Percentiles rank a stretch among this genome's conserved stretches.
phyloP scores from a whole-genome alignment of 306 rosid genomes.

The Begonia fuchsioides region DNA sequence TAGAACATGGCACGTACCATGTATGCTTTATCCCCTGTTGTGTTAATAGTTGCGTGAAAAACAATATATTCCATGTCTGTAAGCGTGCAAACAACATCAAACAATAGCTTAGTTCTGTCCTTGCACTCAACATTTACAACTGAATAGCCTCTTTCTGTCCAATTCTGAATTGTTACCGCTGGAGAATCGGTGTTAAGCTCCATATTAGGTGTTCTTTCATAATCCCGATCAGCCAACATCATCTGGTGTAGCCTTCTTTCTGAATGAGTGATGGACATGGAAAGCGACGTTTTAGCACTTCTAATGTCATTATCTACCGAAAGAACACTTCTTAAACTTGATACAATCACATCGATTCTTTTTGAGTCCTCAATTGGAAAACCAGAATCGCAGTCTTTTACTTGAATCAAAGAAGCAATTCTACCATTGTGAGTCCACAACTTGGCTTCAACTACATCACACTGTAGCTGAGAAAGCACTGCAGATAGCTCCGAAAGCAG shows the following conservation, averaged over 20 bases:
- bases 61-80: slow-evolving; percentile 92
- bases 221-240: slow-evolving; percentile 91
- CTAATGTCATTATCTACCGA: slow-evolving; percentile 78
- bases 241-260: slow-evolving; percentile 91
- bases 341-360: slow-evolving; percentile 48
- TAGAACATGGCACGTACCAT: slow-evolving; percentile 32
- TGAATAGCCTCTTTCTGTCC: slow-evolving; percentile 75
- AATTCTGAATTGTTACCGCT: slow-evolving; percentile 55
- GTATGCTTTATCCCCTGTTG: slow-evolving; percentile 37
- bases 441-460: slow-evolving; percentile 80
- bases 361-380: slow-evolving; percentile 56
- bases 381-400: slow-evolving; percentile 57
- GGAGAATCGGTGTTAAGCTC: slow-evolving; percentile 17
- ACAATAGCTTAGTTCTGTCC: slow-evolving; percentile 70
- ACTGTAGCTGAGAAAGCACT: slow-evolving; percentile 68
- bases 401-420: slow-evolving; percentile 60
- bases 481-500: slow-evolving; percentile 90
- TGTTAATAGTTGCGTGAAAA: slow-evolving; percentile 73
- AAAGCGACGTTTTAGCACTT: slow-evolving; percentile 62
- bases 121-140: slow-evolving; percentile 81
- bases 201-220: slow-evolving; percentile 51
- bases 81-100: slow-evolving; percentile 73
- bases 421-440: slow-evolving; percentile 97
- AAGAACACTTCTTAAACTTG: slow-evolving; percentile 64
- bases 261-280: slow-evolving; percentile 46